phyloP scores from a whole-genome alignment of 75 land plant genomes.

The Sequoia sempervirens region DNA sequence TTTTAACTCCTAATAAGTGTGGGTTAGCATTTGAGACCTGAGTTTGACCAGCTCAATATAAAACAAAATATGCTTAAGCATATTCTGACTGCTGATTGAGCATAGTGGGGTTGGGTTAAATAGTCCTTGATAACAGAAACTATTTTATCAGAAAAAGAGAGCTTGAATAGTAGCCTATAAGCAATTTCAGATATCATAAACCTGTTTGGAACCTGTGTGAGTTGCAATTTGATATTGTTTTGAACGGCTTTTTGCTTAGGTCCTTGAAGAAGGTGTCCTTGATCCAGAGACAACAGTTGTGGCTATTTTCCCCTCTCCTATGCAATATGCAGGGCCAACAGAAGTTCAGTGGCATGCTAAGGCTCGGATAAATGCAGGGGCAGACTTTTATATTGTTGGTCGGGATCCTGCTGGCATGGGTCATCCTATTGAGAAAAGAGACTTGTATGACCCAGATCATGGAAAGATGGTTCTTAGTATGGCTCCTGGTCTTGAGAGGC shows the following conservation, averaged over 20 bases:
- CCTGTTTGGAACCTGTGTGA: background rate
- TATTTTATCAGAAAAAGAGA: background rate
- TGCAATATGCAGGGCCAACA: slow-evolving; percentile 99
- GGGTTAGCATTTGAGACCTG: slow-evolving; percentile 1
- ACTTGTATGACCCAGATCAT: slow-evolving; percentile 97
- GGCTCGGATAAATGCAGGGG: slow-evolving; percentile 92
- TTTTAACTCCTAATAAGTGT: background rate
- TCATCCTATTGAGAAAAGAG: slow-evolving; percentile 89
- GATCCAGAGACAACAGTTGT: slow-evolving; percentile 95
- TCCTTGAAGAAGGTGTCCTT: slow-evolving; percentile 86
- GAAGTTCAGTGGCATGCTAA: slow-evolving; percentile 99
- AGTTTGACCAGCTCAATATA: background rate
- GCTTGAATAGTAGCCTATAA: background rate
- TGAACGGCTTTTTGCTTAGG: slow-evolving; percentile 33
- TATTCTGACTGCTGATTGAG: slow-evolving; percentile 1
- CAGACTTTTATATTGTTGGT: slow-evolving; percentile 95
- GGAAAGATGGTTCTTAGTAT: slow-evolving; percentile 97
- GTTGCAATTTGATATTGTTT: slow-evolving; percentile 1
- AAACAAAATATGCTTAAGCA: background rate
- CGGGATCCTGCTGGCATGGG: slow-evolving; percentile 99
- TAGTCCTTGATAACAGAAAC: background rate
- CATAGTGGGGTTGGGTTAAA: slow-evolving; percentile 5
- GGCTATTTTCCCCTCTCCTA: slow-evolving; percentile 94
- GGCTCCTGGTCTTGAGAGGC: slow-evolving; percentile 93
- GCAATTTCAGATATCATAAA: background rate